Base-by-base conservation (phyloP, 2,329 filamentous ascomycete species). In the Pestalotiopsis sp. region DNA sequence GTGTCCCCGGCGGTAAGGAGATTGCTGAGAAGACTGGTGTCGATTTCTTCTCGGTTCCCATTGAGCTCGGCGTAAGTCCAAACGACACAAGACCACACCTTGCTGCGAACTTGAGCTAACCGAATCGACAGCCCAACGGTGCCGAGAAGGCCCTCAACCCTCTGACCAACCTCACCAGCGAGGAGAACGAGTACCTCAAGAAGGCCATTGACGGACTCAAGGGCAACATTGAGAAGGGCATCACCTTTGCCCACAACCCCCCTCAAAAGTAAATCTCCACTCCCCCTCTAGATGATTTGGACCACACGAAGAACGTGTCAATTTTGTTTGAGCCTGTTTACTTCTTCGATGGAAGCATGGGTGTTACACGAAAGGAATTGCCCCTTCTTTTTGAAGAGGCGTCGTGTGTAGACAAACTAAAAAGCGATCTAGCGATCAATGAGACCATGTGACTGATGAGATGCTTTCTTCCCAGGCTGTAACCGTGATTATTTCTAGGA, bases 1-100 rank as follows among this genome's bases (percentile, higher is more conserved):
- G 95, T 81, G 88, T 99, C 63, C 83, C 92, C 66, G 96, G 95
- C 70, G 96, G 96, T 77, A 92, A 95, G 66, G 93, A 89, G 73
- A 91, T 99, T 75, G 88, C 87, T 71, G 94, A 97, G 87, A 89
- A 91, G 77, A 94, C 91, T 70, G 94, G 94, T 74, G 82, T 88
- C 71, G 94, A 99, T 67, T 99, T 93, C 87, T 99, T 99, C 89
- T 97, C 96, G 68, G 94, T 97, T 66, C 95, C 94, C 70, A 89
- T 98, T 74, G 93, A 97, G 84, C 94, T 99, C 74, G 96, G 96
- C 78, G 94, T 97, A 92, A 85, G 93, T 87, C 67, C 39, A 30
- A 26, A 26, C 17, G 10, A 35, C 2, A n/a, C 30, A 26, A 35
- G 22, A 11, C 56, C 20, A 9, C 17, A 24, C 26, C 30, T 24